Conservation (phyloP, 176 grass and related monocot genomes). For the Eleusine indica region DNA sequence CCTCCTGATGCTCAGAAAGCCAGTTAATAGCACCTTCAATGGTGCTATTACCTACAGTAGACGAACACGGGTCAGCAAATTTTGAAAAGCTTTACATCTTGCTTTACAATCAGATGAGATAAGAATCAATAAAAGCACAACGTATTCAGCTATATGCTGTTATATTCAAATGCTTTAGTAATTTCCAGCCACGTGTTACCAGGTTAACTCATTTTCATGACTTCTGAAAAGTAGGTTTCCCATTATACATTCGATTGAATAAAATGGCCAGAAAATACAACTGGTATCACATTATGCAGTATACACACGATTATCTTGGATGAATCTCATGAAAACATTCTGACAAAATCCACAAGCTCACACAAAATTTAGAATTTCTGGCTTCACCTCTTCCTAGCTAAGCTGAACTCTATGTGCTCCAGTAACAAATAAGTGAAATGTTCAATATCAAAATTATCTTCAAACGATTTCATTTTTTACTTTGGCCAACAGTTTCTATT, state of each 20-base stretch:
- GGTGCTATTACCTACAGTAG: conserved; percentile 89
- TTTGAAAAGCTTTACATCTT: conserved; percentile 7
- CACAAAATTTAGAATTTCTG: background rate
- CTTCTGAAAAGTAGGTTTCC: background rate
- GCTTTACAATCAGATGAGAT: conserved; percentile 11
- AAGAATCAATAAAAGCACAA: background rate
- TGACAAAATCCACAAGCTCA: background rate
- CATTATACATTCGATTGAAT: background rate
- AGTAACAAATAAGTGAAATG: background rate
- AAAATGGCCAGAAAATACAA: background rate
- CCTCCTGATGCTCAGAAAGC: conserved; percentile 97
- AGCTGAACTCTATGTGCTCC: background rate
- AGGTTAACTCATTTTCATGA: background rate
- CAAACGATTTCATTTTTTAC: background rate
- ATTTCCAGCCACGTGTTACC: background rate
- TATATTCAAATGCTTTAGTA: conserved; percentile 1
- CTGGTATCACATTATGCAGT: background rate
- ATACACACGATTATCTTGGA: background rate
- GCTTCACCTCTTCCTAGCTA: background rate
- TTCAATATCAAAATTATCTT: background rate
- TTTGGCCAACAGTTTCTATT: background rate
- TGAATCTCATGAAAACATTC: background rate
- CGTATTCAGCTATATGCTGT: background rate
- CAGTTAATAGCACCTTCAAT: conserved; percentile 96
- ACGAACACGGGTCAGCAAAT: conserved; percentile 26